Base-by-base conservation (phyloP, 1,284 basidiomycete genomes). In the Cryptococcus sp. region DNA sequence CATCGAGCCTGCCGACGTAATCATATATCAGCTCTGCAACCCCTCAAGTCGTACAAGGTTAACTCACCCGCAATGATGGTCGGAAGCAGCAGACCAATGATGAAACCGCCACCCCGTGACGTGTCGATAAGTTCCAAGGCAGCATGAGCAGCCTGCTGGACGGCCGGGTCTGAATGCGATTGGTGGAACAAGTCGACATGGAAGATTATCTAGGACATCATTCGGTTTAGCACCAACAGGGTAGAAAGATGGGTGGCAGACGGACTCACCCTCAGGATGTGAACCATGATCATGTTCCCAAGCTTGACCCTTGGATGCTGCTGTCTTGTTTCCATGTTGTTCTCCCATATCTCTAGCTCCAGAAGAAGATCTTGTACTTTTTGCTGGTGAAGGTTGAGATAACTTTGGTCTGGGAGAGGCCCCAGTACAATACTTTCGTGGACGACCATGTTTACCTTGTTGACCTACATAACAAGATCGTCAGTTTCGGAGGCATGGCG, bases 361-460 rank as follows among this genome's bases (percentile, higher is more conserved):
- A 57, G 53, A 20, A 60, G 37, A n/a, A 58, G 20, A 23, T 63
- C 58, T n/a, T 56, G 46, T 4, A 57, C 50, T 33, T 60, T 63
- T 35, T 50, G 50, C 7, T 40, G 13, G 46, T 61, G 56, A 28
- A 36, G 33, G 5, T 46, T 42, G 12, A 53, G 28, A 24, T 61
- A 53, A 0, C 37, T 16, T 16, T 45, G 13, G 20, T 51, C 56
- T 24, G 38, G 36, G 15, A 60, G 44, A 9, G 46, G 18, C 9
- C 50, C 39, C 4, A 62, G 54, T 2, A 45, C 15, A 5, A 37
- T 39, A 15, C 36, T 37, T 38, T 63, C 59, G 37, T 57, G 46
- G 21, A 58, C 55, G 2, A 63, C 51, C 21, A 60, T 57, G 24
- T 63, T 63, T 37, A 63, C 59, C 3, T 59, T 55, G 44, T 63